Evolutionary conservation across 73 alveolate genomes (phyloP).

Genomic region (Paramecium sonneborni): DNA sequence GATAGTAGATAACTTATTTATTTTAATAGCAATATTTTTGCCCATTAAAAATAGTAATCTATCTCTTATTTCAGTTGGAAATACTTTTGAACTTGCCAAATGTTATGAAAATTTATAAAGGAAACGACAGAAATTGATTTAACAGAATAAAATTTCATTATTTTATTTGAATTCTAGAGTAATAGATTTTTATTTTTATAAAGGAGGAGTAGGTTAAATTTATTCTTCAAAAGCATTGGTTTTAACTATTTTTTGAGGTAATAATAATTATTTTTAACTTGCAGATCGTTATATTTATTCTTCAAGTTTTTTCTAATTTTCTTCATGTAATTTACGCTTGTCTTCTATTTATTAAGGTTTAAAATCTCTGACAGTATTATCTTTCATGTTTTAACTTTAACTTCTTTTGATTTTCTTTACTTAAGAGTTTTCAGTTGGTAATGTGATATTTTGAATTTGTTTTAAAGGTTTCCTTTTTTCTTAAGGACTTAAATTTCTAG

Average conservation of each 20-base stretch:
- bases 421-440: neutral
- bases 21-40: slow-evolving; percentile 15
- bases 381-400: neutral
- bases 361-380: neutral
- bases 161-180: slow-evolving; percentile 6
- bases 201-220: neutral
- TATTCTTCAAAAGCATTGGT: slow-evolving; percentile 36
- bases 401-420: neutral
- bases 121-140: slow-evolving; percentile 28
- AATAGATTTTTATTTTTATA: neutral
- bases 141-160: slow-evolving; percentile 31
- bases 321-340: neutral
- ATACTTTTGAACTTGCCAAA: neutral
- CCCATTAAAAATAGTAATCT: slow-evolving; percentile 8
- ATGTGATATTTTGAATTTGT: neutral
- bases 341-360: neutral
- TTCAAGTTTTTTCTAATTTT: neutral
- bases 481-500: neutral
- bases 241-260: neutral
- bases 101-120: slow-evolving; percentile 20
- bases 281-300: slow-evolving; percentile 2
- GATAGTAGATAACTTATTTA: neutral
- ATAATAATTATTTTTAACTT: neutral
- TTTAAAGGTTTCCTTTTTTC: neutral
- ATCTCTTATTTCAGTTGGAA: neutral